A percentile compares a stretch with the other conserved stretches of the same genome.
phyloP scores from a whole-genome alignment of 257 asterid genomes.

The Solanum corneliomulleri region DNA sequence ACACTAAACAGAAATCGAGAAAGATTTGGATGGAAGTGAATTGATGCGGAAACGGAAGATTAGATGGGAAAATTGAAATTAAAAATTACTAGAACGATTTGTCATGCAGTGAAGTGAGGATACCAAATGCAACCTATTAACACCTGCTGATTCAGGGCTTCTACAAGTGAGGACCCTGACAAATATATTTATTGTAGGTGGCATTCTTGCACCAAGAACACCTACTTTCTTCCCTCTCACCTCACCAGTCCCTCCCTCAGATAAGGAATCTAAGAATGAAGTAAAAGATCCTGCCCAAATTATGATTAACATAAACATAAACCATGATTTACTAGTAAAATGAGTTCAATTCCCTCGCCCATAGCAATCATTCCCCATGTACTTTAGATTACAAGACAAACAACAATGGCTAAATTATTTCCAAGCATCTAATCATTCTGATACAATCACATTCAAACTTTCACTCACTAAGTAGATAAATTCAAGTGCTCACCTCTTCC shows the following conservation, averaged over 20 bases:
- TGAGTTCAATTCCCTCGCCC: not conserved
- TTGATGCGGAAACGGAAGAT: not conserved
- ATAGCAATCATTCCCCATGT: not conserved
- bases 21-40: not conserved
- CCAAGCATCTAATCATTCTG: not conserved
- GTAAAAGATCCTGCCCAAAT: not conserved
- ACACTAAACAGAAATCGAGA: not conserved
- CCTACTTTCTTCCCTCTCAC: not conserved
- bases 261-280: not conserved
- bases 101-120: not conserved
- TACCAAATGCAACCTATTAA: not conserved
- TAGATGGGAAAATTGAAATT: not conserved
- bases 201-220: not conserved
- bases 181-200: not conserved
- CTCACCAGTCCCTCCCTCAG: not conserved
- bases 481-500: slow-evolving; percentile 50
- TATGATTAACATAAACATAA: not conserved
- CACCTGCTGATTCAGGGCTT: not conserved
- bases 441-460: not conserved
- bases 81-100: not conserved
- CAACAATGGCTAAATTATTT: not conserved
- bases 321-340: not conserved
- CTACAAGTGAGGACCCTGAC: not conserved
- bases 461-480: not conserved
- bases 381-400: not conserved